Conservation (phyloP, 1,284 basidiomycete genomes). For the Peniophora sp. region DNA sequence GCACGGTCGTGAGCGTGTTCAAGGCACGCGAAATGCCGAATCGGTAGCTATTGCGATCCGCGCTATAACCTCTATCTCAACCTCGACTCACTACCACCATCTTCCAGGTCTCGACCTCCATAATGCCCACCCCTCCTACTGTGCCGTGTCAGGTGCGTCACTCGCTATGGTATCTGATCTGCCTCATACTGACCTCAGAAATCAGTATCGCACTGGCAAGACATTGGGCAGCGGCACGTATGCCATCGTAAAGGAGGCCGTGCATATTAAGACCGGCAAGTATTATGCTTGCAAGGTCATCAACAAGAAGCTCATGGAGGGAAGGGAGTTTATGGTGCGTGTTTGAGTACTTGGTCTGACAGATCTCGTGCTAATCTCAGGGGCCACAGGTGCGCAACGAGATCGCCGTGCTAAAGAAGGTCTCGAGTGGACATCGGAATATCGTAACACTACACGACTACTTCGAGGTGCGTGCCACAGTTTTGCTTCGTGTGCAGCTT, state of each 20-base stretch:
- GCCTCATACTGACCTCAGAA: conserved; percentile 1
- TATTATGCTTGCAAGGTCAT: conserved; percentile 91
- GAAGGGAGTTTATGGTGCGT: conserved; percentile 80
- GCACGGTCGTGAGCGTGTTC: conserved; percentile 7
- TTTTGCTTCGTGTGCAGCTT: conserved; percentile 3
- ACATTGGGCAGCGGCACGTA: conserved; percentile 90
- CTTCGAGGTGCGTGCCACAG: conserved; percentile 68
- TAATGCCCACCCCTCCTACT: conserved; percentile 26
- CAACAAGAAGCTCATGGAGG: conserved; percentile 98
- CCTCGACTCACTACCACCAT: background rate
- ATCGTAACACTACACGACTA: conserved; percentile 94
- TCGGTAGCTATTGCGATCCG: too few relatives aligned
- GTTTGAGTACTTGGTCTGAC: conserved; percentile 3
- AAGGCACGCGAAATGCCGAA: background rate
- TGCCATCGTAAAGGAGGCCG: conserved; percentile 91
- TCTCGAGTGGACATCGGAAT: conserved; percentile 87
- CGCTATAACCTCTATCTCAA: too few relatives aligned
- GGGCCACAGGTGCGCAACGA: conserved; percentile 85
- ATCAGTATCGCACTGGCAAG: conserved; percentile 87
- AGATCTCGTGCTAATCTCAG: background rate
- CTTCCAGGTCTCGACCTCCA: conserved; percentile 2
- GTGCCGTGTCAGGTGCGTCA: conserved; percentile 56
- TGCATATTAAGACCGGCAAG: conserved; percentile 86
- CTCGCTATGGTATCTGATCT: conserved; percentile 8
- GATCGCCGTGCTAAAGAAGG: conserved; percentile 90